These are phyloP conservation scores for Geum urbanum DNA, from an alignment of 306 rosid genomes.

Conservation along the genomic window DNA sequence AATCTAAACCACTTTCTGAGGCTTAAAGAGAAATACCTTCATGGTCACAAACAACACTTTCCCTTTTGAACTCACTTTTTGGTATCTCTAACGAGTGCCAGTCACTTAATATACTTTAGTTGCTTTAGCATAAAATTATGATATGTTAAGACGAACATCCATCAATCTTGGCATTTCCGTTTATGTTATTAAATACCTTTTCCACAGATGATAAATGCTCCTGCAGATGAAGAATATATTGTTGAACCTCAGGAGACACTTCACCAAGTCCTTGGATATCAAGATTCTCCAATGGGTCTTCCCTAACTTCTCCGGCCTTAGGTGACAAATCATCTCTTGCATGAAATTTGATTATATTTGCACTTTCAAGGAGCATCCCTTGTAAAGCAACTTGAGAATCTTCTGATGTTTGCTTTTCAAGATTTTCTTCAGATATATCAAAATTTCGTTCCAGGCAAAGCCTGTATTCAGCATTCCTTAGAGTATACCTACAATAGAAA, in stretches of 20 bases:
- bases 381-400: constrained; percentile 44
- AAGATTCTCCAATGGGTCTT: constrained; percentile 33
- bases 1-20: neutral
- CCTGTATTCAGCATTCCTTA: constrained; percentile 91
- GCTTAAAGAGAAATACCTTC: neutral
- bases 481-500: constrained; percentile 60
- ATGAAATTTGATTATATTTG: constrained; percentile 40
- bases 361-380: constrained; percentile 58
- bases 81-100: neutral
- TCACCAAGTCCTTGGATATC: constrained; percentile 66
- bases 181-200: constrained; percentile 50
- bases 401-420: constrained; percentile 43
- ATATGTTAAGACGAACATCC: neutral
- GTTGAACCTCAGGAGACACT: constrained; percentile 68
- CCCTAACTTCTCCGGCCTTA: constrained; percentile 32
- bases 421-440: constrained; percentile 45
- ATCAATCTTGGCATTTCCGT: constrained; percentile 15
- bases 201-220: constrained; percentile 66
- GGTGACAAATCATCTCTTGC: constrained; percentile 47
- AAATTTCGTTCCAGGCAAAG: constrained; percentile 81
- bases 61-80: neutral
- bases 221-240: constrained; percentile 66
- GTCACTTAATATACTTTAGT: neutral
- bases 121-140: neutral
- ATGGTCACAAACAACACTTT: neutral